Conservation (phyloP, 2,329 filamentous ascomycete species). For the Zymoseptoria ardabiliae region DNA sequence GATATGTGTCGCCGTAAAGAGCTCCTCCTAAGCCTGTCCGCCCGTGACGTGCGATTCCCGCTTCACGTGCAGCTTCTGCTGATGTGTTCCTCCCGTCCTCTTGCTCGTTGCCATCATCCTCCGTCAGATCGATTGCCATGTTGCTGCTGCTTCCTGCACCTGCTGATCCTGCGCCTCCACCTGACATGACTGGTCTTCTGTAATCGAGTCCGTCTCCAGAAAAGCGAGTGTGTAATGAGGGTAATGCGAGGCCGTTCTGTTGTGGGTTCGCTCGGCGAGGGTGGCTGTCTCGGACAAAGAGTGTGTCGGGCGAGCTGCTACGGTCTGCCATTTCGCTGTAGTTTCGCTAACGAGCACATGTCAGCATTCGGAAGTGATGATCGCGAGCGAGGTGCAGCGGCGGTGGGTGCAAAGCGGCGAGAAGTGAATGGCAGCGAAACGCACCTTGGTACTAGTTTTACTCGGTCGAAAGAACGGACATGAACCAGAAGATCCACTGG, state of each 20-base stretch:
- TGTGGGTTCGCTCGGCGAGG: slow-evolving; percentile 28
- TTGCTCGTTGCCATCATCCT: slow-evolving; percentile 14
- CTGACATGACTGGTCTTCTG: slow-evolving; percentile 43
- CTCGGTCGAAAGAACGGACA: slow-evolving; percentile 9
- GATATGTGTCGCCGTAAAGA: slow-evolving; percentile 3
- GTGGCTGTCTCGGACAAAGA: slow-evolving; percentile 27
- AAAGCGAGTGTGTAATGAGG: slow-evolving; percentile 30
- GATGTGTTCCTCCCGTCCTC: background rate
- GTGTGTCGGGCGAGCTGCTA: slow-evolving; percentile 15
- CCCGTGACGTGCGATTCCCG: slow-evolving; percentile 1
- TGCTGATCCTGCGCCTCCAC: slow-evolving; percentile 4
- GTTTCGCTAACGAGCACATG: slow-evolving; percentile 9
- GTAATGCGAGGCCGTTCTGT: slow-evolving; percentile 17
- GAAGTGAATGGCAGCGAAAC: background rate
- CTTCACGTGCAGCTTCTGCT: background rate
- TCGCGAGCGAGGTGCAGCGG: background rate
- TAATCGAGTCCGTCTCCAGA: slow-evolving; percentile 50
- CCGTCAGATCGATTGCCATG: slow-evolving; percentile 34
- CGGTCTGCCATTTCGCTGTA: slow-evolving; percentile 16
- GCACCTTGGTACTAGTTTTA: slow-evolving; percentile 7
- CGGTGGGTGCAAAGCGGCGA: background rate
- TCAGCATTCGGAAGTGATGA: background rate
- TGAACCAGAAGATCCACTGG: slow-evolving; percentile 3
- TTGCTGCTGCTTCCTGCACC: background rate
- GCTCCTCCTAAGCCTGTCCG: slow-evolving; percentile 1